Evolutionary conservation across 345 rosid species (phyloP), one percentile per base, ranked within the genome.

Genomic region (Rhodamnia argentea): DNA sequence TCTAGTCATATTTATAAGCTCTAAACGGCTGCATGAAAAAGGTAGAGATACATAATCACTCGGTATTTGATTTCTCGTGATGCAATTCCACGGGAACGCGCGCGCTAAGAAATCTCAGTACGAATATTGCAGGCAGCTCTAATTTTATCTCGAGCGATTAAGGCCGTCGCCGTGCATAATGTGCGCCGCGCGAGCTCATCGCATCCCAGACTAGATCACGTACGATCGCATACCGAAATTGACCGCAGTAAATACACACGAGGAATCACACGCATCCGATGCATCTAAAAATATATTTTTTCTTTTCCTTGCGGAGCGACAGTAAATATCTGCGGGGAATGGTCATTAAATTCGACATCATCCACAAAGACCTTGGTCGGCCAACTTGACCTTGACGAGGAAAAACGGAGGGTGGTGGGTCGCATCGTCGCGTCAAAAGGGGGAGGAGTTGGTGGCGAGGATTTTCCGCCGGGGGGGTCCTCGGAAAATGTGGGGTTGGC

Each of bases 11-110:
- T 16, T 9, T 70, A 2, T 18, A 70, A 70, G 20, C 24, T 37
- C 24, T 40, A 70, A 70, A 3, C 2, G 3, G 12, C 1, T 7
- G 4, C 8, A 4, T 62, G 75, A 62, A 29, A 24, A 62, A 32
- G 0, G 22, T 18, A n/a, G 3, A 15, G 23, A 16, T 9, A 16
- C 2, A 32, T 32, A 4, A 18, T 2, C 13, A 9, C 13, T 10
- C 13, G 23, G 13, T 20, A 20, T 37, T 5, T 70, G 24, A 26
- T 3, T 70, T 2, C 1, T 5, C 10, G 13, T 11, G 13, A 20
- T 9, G 10, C 58, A 10, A 57, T 57, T 57, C 2, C 7, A 2
- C 9, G 10, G 22, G 47, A 37, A 18, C 3, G 0, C 1, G 78
- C 3, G 0, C 1, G 78, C 9, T 0, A 2, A 40, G 6, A 18